Base-by-base conservation (phyloP, 1,284 basidiomycete genomes). In the Anthracocystis walkeri region DNA sequence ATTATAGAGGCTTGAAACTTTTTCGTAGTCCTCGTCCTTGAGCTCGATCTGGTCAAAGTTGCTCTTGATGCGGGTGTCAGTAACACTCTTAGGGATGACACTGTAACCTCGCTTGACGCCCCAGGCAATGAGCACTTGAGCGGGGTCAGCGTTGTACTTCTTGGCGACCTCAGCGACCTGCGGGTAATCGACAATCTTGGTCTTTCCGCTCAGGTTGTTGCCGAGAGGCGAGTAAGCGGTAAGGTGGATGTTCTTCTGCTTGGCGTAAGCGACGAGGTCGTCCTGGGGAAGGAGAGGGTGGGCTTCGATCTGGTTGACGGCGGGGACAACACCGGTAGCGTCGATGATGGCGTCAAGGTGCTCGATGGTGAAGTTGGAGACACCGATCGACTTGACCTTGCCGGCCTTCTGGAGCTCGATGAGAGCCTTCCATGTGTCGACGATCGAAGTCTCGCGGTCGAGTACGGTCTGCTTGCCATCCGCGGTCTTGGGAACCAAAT, bases 391-490 rank as follows among this genome's bases (percentile, higher is more conserved):
- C 74, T 86, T 84, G 66, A 81, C 82, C 72, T 84, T 84, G 65
- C 82, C 82, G 20, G 75, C 74, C 69, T 84, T 79, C 64, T 82
- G 71, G n/a, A 93, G 88, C 40, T 87, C 87, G 78, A 92, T 88
- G 89, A 94, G 88, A 3, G 91, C 91, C 81, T 90, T 91, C 92
- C 93, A 93, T 42, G 92, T 94, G 65, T 93, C 92, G 31, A 90
- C 90, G 27, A 93, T 86, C 21, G 89, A 88, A 0, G 89, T 89
- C 65, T 89, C 82, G 2, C 85, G 85, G 82, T 93, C 92, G 35
- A 93, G 87, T 18, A 87, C 88, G 56, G 88, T 83, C 72, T 57
- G 53, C 56, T 69, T 64, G 41, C 89, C 87, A 35, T 87, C 87
- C 31, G 85, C 81, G 31, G 88, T 80, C 75, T 89, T 87, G 38